phyloP scores from a whole-genome alignment of 345 rosid species.

The Brassica incana region DNA sequence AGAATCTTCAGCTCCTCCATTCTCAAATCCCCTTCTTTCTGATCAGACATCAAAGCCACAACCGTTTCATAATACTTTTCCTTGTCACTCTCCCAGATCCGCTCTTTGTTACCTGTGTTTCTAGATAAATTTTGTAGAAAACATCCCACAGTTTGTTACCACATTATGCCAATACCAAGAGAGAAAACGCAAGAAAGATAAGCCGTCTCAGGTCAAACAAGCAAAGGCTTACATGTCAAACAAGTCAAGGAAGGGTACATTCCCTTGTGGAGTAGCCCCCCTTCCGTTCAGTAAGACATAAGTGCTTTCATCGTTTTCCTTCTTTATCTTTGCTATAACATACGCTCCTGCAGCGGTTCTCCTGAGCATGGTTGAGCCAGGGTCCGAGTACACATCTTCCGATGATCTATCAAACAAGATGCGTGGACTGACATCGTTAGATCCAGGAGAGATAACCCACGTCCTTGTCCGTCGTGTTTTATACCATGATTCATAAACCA shows the following conservation, averaged over 20 bases:
- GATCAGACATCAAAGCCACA: slow-evolving; percentile 93
- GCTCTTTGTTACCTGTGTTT: slow-evolving; percentile 86
- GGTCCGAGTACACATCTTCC: slow-evolving; percentile 98
- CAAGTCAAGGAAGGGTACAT: slow-evolving; percentile 94
- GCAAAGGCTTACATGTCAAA: slow-evolving; percentile 80
- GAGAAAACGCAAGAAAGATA: not conserved
- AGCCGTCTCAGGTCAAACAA: too few species aligned
- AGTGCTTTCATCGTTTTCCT: slow-evolving; percentile 63
- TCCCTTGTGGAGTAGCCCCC: slow-evolving; percentile 98
- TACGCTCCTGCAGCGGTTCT: slow-evolving; percentile 76
- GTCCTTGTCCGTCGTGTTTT: slow-evolving; percentile 87
- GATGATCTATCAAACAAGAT: slow-evolving; percentile 94
- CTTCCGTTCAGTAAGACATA: slow-evolving; percentile 80
- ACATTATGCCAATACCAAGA: too few species aligned
- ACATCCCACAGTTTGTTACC: slow-evolving; percentile 16
- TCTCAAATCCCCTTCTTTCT: slow-evolving; percentile 66
- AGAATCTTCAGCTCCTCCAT: slow-evolving; percentile 74
- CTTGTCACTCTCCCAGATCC: slow-evolving; percentile 97
- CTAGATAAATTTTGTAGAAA: slow-evolving; percentile 52
- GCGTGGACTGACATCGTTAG: slow-evolving; percentile 62
- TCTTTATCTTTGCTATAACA: slow-evolving; percentile 85
- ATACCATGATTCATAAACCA: slow-evolving; percentile 95
- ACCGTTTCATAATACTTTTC: slow-evolving; percentile 83
- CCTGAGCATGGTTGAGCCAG: slow-evolving; percentile 94
- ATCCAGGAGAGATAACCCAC: slow-evolving; percentile 88